Base-by-base conservation (phyloP, 768 basidiomycete species). In the Rhizopogon roseolus region DNA sequence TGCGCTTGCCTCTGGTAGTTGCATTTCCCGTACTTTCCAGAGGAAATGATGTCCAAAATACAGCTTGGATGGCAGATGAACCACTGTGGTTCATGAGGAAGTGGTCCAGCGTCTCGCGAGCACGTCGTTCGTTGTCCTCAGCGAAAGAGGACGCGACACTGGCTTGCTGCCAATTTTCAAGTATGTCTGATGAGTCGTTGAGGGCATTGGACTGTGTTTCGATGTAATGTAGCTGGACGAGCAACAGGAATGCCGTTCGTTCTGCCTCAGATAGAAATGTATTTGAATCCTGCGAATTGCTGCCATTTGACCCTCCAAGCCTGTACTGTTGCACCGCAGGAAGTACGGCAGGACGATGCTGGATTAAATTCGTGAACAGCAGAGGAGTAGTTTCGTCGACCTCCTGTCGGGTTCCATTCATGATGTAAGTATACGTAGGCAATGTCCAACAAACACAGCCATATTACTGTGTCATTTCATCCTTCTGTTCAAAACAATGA, bases 11-110 rank as follows among this genome's bases (percentile, higher is more conserved):
- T 66, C 72, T 64, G 32, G 67, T 49, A 28, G 51, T 27, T 19
- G 49, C 50, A 4, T 42, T 4, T 7, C 58, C 59, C 19, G 57
- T 62, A 13, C 70, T 64, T 43, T 70, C 64, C 27, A 71, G 52
- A 3, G 69, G 69, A 54, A 81, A 81, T 9, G 62, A 53, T 5
- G 69, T 67, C 82, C 82, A 84, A 27, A 85, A 62, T 13, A 76
- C 68, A 5, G 71, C 69, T 48, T 80, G 72, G 16, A 84, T 67
- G 50, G 82, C 76, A 22, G 60, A 62, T 8, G 69, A 56, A 22
- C 64, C 69, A 16, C 74, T 73, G 49, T 73, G 71, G 17, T 69
- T 71, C 14, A 64, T 57, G 9, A 83, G 65, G 60, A 79, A 83
- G 14, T 62, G 53, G 5, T 62, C 57, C 80, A 80, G 82, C 2